Evolutionary conservation across 805 yeast species (phyloP), one percentile per base, ranked within the genome.

Genomic region (Wickerhamomyces alni): DNA sequence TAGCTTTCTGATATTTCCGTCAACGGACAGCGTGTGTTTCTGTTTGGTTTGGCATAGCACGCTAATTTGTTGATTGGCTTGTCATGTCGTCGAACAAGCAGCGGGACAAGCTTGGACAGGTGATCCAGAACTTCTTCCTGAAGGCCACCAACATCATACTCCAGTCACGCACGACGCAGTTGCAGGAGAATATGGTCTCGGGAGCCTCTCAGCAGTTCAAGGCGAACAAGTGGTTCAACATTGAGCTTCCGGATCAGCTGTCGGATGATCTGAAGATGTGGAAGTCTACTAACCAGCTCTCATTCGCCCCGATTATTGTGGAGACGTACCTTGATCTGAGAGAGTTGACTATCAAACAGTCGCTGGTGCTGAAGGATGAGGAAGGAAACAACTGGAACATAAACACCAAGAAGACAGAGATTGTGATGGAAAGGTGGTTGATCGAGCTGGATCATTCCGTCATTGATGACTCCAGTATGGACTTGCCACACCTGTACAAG

Each of bases 401-500:
- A 11, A 82, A 82, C 12, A 67, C 73, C 3, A 77, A 74, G 52
- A 83, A 83, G 52, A 70, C 77, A 15, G 98, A 91, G 59, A 75
- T 93, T n/a, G 96, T 93, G 2, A 63, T 93, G 41, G 99, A 93
- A 55, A 72, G 99, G 43, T 93, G 99, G 99, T 68, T 87, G 18
- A 64, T 93, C 26, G 96, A 89, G 58, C 74, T 89, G 44, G 89
- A 83, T 52, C 61, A 74, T 15, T 65, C 63, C 31, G 59, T 57
- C 11, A 19, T 66, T 55, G 56, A 65, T 54, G 48, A 47, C 12
- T 10, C 28, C 12, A 44, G 62, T 3, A 69, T 68, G 17, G 93
- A 85, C 38, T 67, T 83, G 13, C 84, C 88, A 1, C 61, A 71
- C 32, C 73, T 85, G 8, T 83, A 85, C 62, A 87, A 85, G 51